phyloP scores from a whole-genome alignment of 139 green algal species.

The Pycnococcus provasolii region DNA sequence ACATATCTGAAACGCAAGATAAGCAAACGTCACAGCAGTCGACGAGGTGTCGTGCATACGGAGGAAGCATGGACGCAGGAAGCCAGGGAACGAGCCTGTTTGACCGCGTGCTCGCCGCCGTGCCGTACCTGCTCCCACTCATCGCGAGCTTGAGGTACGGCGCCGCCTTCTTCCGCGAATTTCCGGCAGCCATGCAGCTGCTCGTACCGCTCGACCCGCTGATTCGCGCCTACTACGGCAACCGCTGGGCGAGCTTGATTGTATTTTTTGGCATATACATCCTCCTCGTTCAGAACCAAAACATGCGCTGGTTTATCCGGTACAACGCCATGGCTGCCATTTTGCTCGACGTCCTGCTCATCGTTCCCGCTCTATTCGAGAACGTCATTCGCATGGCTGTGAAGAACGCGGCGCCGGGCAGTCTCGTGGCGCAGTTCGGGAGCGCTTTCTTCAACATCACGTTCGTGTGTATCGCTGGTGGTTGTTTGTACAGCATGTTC shows the following conservation, averaged over 20 bases:
- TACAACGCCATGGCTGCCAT: constrained; percentile 39
- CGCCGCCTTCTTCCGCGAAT: constrained; percentile 31
- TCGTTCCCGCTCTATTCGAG: constrained; percentile 18
- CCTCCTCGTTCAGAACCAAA: constrained; percentile 28
- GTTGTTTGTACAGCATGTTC: constrained; percentile 1
- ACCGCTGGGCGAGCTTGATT: constrained; percentile 27
- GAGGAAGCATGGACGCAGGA: no score
- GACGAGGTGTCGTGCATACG: no score
- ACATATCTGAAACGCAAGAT: no score
- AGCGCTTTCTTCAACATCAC: constrained; percentile 1
- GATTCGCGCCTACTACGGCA: constrained; percentile 14
- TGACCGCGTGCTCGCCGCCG: constrained; percentile 6
- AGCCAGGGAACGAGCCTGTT: no score
- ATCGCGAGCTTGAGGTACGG: constrained; percentile 3
- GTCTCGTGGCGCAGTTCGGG: not conserved
- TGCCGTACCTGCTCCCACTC: constrained; percentile 17
- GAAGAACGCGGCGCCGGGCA: not conserved
- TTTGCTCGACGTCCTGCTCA: constrained; percentile 33
- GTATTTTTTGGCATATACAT: constrained; percentile 31
- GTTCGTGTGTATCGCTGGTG: constrained; percentile 3
- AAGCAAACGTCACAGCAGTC: no score
- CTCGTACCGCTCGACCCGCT: constrained; percentile 30
- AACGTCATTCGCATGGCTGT: constrained; percentile 3
- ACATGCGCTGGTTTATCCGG: constrained; percentile 27
- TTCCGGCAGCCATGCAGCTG: constrained; percentile 24